These are phyloP conservation scores for Cystobasidium pallidum DNA, from an alignment of 1,284 basidiomycete genomes.

Conservation along the genomic window DNA sequence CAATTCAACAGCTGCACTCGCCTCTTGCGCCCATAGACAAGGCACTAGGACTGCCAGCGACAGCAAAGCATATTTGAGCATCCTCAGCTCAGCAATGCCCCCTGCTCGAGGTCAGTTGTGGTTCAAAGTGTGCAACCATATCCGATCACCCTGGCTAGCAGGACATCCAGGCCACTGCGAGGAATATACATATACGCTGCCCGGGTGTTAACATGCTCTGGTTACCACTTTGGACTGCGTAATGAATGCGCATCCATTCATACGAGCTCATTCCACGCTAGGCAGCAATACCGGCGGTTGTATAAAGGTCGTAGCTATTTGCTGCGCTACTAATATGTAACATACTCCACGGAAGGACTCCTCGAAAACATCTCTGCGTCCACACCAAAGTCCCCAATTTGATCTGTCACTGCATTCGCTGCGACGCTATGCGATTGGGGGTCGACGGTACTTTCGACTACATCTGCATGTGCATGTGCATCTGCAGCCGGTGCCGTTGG, in stretches of 20 bases:
- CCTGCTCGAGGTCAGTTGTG: background rate
- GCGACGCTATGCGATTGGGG: background rate
- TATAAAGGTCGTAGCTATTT: too few species aligned
- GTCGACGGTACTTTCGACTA: background rate
- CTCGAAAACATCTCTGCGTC: background rate
- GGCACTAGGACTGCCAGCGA: background rate
- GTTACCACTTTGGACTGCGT: too few species aligned
- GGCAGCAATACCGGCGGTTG: too few species aligned
- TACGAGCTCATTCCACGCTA: too few species aligned
- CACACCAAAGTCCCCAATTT: background rate
- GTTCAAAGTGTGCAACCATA: background rate
- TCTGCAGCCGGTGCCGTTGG: background rate
- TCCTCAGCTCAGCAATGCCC: background rate
- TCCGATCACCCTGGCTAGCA: background rate
- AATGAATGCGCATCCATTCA: too few species aligned
- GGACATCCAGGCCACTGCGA: too few species aligned
- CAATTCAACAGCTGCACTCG: background rate
- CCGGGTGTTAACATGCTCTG: too few species aligned
- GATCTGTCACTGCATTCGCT: background rate
- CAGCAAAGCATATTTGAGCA: background rate
- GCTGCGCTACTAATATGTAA: background rate
- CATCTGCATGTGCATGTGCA: background rate
- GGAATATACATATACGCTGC: too few species aligned
- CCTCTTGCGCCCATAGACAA: conserved; percentile 3
- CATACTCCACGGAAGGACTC: background rate